phyloP scores from a whole-genome alignment of 352 stramenopile genomes.

The Pythium aristosporum region DNA sequence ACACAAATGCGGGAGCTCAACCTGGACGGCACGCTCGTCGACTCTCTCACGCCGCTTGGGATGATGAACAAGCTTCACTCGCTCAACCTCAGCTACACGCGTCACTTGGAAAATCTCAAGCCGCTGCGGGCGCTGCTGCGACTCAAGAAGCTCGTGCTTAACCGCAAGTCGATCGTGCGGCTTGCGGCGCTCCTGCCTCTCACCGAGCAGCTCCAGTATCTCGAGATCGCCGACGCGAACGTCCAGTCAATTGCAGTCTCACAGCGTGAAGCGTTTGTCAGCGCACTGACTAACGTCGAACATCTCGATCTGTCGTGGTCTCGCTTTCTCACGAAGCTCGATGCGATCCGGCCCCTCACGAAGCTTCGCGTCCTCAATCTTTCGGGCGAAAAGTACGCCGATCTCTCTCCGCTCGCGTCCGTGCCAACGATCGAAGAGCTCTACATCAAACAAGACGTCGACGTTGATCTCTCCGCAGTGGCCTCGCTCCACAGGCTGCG shows the following conservation, averaged over 20 bases:
- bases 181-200: conserved; percentile 18
- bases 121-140: conserved; percentile 14
- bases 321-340: conserved; percentile 22
- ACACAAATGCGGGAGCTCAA: conserved; percentile 16
- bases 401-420: conserved; percentile 13
- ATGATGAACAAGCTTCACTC: conserved; percentile 15
- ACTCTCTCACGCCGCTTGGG: conserved; percentile 14
- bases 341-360: conserved; percentile 12
- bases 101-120: conserved; percentile 18
- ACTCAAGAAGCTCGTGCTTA: conserved; percentile 24
- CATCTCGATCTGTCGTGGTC: conserved; percentile 28
- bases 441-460: conserved; percentile 29
- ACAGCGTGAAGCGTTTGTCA: conserved; percentile 22
- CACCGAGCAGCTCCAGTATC: conserved; percentile 15
- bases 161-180: conserved; percentile 25
- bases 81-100: conserved; percentile 25
- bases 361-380: conserved; percentile 25
- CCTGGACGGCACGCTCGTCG: conserved; percentile 14
- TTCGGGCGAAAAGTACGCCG: conserved; percentile 25
- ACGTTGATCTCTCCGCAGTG: conserved; percentile 25
- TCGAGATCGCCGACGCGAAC: conserved; percentile 29
- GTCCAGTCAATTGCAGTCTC: conserved; percentile 21
- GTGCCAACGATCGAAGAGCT: conserved; percentile 20
- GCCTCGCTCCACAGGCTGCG: conserved; percentile 14
- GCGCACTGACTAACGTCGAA: conserved; percentile 19